Percentiles rank a stretch among this genome's conserved stretches.
Evolutionary conservation across 2,329 filamentous ascomycete genomes (phyloP).

Genomic region (Penicillium paneum): DNA sequence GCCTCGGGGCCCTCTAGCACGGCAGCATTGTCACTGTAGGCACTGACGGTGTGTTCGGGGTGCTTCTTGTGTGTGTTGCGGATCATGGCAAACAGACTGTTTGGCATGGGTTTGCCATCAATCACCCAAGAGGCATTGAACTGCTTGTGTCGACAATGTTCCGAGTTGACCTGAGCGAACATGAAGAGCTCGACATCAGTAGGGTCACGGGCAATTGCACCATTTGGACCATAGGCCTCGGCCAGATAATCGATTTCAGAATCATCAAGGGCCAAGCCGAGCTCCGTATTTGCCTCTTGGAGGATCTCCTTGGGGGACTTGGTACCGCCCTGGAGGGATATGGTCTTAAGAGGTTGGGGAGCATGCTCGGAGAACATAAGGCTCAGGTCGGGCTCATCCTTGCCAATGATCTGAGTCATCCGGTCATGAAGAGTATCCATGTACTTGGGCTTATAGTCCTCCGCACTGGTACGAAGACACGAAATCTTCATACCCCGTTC

Average conservation of each 20-base stretch:
- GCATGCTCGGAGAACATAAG: conserved; percentile 73
- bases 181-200: conserved; percentile 97
- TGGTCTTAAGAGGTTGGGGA: conserved; percentile 65
- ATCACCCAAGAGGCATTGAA: conserved; percentile 98
- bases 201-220: conserved; percentile 58
- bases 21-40: conserved; percentile 97
- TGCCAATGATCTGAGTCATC: conserved; percentile 84
- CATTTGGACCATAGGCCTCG: conserved; percentile 69
- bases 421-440: conserved; percentile 76
- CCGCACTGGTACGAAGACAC: conserved; percentile 57
- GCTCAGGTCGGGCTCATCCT: conserved; percentile 64
- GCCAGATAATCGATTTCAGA: conserved; percentile 92
- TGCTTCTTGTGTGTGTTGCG: conserved; percentile 81
- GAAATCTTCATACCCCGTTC: conserved; percentile 81
- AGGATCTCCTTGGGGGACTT: conserved; percentile 68
- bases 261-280: conserved; percentile 81
- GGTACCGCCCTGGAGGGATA: conserved; percentile 68
- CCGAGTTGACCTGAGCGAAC: conserved; percentile 99
- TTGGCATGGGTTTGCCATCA: conserved; percentile 74
- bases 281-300: conserved; percentile 75
- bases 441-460: conserved; percentile 55
- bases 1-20: conserved; percentile 72
- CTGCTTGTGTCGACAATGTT: conserved; percentile 84
- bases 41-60: conserved; percentile 81
- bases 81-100: conserved; percentile 93